These are phyloP conservation scores for Lichenothelia convexa DNA, from an alignment of 495 filamentous ascomycete species.

Conservation along the genomic window DNA sequence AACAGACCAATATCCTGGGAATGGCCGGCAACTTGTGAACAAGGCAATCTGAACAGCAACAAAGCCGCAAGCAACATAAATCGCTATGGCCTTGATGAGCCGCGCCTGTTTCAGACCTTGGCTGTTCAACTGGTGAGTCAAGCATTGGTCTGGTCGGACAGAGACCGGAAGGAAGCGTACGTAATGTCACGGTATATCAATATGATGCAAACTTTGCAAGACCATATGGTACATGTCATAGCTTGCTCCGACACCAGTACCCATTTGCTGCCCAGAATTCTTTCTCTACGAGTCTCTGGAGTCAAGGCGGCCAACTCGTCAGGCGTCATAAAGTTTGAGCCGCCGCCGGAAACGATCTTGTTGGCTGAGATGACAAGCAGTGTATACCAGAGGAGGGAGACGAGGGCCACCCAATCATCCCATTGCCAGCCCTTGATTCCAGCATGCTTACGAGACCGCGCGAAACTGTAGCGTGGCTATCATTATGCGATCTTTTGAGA, in stretches of 20 bases:
- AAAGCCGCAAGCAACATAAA: conserved; percentile 6
- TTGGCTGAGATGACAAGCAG: conserved; percentile 1
- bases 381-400: conserved; percentile 1
- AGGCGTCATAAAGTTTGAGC: conserved; percentile 39
- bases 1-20: conserved; percentile 6
- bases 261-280: conserved; percentile 36
- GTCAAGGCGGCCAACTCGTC: conserved; percentile 7
- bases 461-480: background rate
- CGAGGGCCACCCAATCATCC: conserved; percentile 1
- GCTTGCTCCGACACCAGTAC: conserved; percentile 32
- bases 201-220: conserved; percentile 34
- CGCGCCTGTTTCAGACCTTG: conserved; percentile 5
- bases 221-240: conserved; percentile 31
- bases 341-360: conserved; percentile 1
- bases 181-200: conserved; percentile 36
- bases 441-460: background rate
- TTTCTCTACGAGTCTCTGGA: conserved; percentile 25
- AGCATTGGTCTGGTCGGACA: background rate
- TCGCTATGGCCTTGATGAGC: conserved; percentile 3
- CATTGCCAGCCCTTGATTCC: background rate
- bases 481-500: background rate
- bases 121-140: background rate
- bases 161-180: conserved; percentile 8
- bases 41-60: conserved; percentile 13
- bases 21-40: background rate